Evolutionary conservation across 306 rosid genomes (phyloP), one percentile per base, ranked within the genome.

Genomic region (Dryas drummondii): DNA sequence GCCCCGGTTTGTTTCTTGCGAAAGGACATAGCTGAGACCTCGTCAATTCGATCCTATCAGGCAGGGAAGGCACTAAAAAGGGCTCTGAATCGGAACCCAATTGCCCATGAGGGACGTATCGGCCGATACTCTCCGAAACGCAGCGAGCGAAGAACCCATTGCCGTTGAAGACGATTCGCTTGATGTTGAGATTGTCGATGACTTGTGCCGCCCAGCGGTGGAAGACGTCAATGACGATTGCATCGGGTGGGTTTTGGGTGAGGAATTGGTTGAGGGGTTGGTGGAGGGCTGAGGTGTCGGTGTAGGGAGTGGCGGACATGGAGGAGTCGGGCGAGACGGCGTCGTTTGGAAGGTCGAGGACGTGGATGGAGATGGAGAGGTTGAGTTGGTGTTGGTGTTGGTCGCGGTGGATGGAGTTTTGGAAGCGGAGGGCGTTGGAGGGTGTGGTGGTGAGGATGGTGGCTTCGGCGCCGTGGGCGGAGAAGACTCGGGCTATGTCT

Each of bases 391-490:
- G n/a, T n/a, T n/a, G n/a, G n/a, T n/a, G 12, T 76, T 76, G 79
- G 37, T 76, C 73, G 16, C 73, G 79, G 73, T 14, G 52, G 62
- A 76, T 76, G 58, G 67, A 19, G 84, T 58, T 82, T 82, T 71
- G 19, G 82, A 78, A 54, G 67, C 75, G 60, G 46, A 59, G 46
- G 76, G n/a, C 74, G 47, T 55, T 55, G 75, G 74, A 72, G 56
- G 66, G 27, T 2, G 91, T 81, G 52, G 91, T 86, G 68, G 91
- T 81, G 73, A 90, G 56, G 15, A 90, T 78, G 49, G 88, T 82
- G 68, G 85, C 63, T 12, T 49, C 72, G 26, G 57, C 72, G 5
- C 84, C 78, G 26, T 74, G 66, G 7, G 81, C 7, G 13, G 86
- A 77, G 57, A 90, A 84, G 70, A 80, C 55, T 62, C 83, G 75